phyloP scores from a whole-genome alignment of 257 asterid genomes.

The Solanum lycopersicoides region DNA sequence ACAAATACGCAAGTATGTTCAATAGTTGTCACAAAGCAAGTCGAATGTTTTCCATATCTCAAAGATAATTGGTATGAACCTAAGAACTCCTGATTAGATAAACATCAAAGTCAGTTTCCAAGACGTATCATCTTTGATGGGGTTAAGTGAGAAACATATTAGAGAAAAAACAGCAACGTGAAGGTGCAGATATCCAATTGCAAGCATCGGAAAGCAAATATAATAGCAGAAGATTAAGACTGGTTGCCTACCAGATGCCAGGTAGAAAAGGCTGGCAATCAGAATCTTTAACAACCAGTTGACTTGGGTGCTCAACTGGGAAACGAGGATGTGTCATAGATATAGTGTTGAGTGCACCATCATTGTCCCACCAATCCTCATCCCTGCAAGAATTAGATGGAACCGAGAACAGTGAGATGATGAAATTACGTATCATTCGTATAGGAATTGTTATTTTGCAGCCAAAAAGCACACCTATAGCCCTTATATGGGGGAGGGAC shows the following conservation, averaged over 20 bases:
- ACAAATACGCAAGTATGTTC: background rate
- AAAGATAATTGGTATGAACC: background rate
- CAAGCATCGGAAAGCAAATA: background rate
- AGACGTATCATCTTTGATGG: background rate
- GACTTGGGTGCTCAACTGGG: conserved; percentile 77
- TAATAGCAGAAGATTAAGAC: background rate
- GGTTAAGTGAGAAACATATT: background rate
- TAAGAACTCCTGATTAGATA: background rate
- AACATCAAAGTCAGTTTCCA: background rate
- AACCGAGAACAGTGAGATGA: background rate
- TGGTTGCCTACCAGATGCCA: conserved; percentile 71
- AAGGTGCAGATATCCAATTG: background rate
- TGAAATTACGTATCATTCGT: background rate
- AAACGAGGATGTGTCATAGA: conserved; percentile 98
- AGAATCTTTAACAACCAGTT: conserved; percentile 54
- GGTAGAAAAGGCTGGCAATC: conserved; percentile 85
- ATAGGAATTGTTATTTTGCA: background rate
- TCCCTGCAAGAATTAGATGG: conserved; percentile 36
- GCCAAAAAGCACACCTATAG: conserved; percentile 11
- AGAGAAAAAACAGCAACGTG: background rate
- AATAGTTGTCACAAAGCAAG: background rate
- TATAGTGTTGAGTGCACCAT: conserved; percentile 94
- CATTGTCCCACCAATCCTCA: conserved; percentile 99
- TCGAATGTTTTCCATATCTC: background rate
- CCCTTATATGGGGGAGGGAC: conserved; percentile 80